Base-by-base conservation (phyloP, 306 rosid species). In the Leucaena leucocephala region DNA sequence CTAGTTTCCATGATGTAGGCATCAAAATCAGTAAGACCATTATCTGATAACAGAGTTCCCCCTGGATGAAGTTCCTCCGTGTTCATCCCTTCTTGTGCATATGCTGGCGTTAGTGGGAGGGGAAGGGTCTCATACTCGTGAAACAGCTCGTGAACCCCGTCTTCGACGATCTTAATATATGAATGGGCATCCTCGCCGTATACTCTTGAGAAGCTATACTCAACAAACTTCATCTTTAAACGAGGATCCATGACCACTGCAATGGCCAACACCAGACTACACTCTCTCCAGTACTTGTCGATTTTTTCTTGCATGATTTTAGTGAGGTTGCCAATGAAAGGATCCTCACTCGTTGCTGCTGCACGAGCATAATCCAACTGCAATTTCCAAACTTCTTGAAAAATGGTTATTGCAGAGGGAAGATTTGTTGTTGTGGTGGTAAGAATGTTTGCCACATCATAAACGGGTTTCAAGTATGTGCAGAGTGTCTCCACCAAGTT, bases 161-260 rank as follows among this genome's bases (percentile, higher is more conserved):
- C 97, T 55, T 95, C 94, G 57, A 95, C 98, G 2, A 84, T 82
- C 96, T 84, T 92, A 78, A 93, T 82, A 85, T 64, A 86, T 8
- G 58, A 55, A n/a, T 85, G 94, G 71, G 98, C 91, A 64, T 91
- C 96, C 2, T 95, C 98, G 4, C 97, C 94, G 49, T 86, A 90
- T 69, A 93, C 76, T 85, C 89, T 93, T 54, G 95, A 82, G 90
- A 95, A 95, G 83, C 97, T 91, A 68, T 92, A 95, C 88, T 95
- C 98, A 16, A 95, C 96, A 72, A 95, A 93, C 92, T 92, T 92
- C 98, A 93, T 90, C 90, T 95, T 95, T 87, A 95, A 95, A 59
- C 98, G 89, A 58, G 98, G 98, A 86, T 95, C 98, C 97, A 95
- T 89, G 9, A 89, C 98, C 49, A 95, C 98, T 0, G 97, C 98